Evolutionary conservation across 2,329 filamentous ascomycete species (phyloP).

Genomic region (Verruconis gallopava): DNA sequence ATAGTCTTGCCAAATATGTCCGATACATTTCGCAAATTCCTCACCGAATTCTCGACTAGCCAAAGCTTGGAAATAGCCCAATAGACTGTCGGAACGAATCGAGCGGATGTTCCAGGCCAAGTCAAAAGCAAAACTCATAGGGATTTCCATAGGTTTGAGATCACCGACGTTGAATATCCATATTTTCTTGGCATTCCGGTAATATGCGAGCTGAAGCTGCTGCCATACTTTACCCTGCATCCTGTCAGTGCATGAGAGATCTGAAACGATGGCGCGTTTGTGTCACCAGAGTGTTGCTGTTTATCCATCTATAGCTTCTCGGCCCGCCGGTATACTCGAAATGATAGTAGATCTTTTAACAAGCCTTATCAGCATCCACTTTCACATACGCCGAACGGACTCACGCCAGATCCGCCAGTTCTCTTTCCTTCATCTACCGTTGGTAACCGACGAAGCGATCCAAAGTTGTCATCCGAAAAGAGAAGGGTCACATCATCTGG

Average conservation of each 20-base stretch:
- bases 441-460: conserved; percentile 50
- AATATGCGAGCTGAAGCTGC: conserved; percentile 50
- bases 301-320: conserved; percentile 37
- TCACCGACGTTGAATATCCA: conserved; percentile 59
- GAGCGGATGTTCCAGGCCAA: conserved; percentile 52
- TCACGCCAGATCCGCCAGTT: conserved; percentile 50
- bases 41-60: conserved; percentile 44
- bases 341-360: conserved; percentile 28
- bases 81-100: conserved; percentile 23
- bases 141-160: conserved; percentile 50
- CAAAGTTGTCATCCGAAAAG: conserved; percentile 59
- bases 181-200: conserved; percentile 45
- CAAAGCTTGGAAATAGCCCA: conserved; percentile 44
- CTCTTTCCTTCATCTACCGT: conserved; percentile 45
- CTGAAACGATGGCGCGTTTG: conserved; percentile 13
- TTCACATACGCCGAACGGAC: conserved; percentile 27
- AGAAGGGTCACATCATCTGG: conserved; percentile 54
- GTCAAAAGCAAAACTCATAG: conserved; percentile 55
- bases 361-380: conserved; percentile 10
- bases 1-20: conserved; percentile 42
- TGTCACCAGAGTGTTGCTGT: neutral
- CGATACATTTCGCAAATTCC: conserved; percentile 35
- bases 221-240: conserved; percentile 53
- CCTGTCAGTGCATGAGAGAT: conserved; percentile 44
- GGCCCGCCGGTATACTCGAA: conserved; percentile 51